Percentiles rank a stretch among this genome's conserved stretches.
phyloP scores from a whole-genome alignment of 345 rosid genomes.

The Nasturtium officinale region DNA sequence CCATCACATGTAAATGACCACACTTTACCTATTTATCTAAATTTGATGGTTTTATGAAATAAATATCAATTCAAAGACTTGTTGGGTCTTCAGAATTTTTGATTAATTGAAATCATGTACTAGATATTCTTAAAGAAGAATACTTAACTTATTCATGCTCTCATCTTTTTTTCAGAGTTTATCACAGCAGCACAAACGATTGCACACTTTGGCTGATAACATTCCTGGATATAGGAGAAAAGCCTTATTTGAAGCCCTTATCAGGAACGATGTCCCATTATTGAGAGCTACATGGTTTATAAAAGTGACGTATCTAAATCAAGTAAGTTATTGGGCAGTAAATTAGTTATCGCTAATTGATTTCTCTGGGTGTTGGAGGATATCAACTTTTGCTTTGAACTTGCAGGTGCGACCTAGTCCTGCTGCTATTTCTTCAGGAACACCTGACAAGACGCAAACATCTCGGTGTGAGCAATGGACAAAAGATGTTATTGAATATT shows the following conservation, averaged over 20 bases:
- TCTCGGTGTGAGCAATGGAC: constrained; percentile 93
- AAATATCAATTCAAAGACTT: constrained; percentile 6
- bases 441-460: constrained; percentile 62
- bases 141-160: constrained; percentile 28
- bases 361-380: constrained; percentile 26
- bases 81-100: constrained; percentile 7
- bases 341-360: neutral
- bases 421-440: constrained; percentile 64
- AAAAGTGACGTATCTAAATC: constrained; percentile 95
- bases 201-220: constrained; percentile 87
- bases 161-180: constrained; percentile 54
- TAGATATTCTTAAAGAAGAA: constrained; percentile 6
- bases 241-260: constrained; percentile 84
- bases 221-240: constrained; percentile 82
- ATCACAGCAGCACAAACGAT: constrained; percentile 85
- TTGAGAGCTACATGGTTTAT: constrained; percentile 97
- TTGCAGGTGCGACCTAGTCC: constrained; percentile 82
- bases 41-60: constrained; percentile 13
- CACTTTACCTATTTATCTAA: constrained; percentile 1
- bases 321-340: constrained; percentile 51
- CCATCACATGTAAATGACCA: constrained; percentile 7
- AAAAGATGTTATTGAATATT: constrained; percentile 88
- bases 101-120: constrained; percentile 6
- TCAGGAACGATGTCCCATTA: constrained; percentile 91
- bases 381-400: constrained; percentile 38